Conservation (phyloP, 176 grass and related monocot species). For the Bonia amplexicaulis region DNA sequence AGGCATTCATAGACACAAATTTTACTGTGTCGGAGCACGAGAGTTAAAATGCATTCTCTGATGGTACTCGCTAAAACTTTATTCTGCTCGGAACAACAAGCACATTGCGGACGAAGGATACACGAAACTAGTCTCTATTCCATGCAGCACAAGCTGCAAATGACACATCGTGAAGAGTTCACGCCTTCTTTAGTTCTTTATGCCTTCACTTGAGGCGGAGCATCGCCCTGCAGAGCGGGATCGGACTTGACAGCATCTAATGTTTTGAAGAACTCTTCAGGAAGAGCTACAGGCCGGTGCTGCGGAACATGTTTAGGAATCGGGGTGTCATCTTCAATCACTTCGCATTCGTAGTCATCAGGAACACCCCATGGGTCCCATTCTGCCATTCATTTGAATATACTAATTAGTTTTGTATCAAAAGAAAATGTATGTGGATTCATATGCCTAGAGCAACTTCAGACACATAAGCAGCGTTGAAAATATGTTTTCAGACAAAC, state of each 20-base stretch:
- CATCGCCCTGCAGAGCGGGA: conserved; percentile 45
- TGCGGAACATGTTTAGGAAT: conserved; percentile 96
- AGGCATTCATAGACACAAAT: conserved; percentile 5
- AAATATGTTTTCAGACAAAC: not conserved
- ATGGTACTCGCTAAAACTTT: conserved; percentile 26
- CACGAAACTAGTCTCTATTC: conserved; percentile 32
- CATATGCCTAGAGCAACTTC: not conserved
- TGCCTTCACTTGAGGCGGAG: conserved; percentile 60
- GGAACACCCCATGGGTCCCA: conserved; percentile 99
- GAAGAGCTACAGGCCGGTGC: conserved; percentile 64
- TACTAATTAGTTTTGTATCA: not conserved
- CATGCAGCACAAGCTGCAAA: conserved; percentile 27
- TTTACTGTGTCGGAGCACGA: not conserved
- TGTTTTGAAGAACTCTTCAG: conserved; percentile 89
- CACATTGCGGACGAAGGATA: conserved; percentile 19
- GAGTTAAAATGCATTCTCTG: conserved; percentile 5
- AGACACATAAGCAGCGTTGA: not conserved
- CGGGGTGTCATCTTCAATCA: conserved; percentile 84
- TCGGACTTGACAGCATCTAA: conserved; percentile 58
- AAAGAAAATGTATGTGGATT: not conserved
- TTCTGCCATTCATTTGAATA: conserved; percentile 49
- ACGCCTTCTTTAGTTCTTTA: conserved; percentile 50
- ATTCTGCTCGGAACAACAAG: conserved; percentile 38
- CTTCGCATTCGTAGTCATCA: conserved; percentile 84
- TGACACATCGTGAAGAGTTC: not conserved